These are phyloP conservation scores for Cladophialophora carrionii DNA, from an alignment of 2,329 filamentous ascomycete genomes.

Conservation along the genomic window DNA sequence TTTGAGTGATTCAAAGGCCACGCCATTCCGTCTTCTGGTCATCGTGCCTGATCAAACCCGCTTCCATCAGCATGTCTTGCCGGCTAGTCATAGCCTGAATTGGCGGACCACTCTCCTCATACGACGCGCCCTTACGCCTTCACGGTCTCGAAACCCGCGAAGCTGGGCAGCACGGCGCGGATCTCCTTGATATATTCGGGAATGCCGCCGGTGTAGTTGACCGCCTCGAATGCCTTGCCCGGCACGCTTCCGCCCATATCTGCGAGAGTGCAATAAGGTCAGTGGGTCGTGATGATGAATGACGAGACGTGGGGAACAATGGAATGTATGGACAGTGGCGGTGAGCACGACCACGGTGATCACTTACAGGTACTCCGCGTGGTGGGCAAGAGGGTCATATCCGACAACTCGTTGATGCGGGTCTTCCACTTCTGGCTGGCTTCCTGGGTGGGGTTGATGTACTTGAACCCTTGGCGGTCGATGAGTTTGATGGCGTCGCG, in stretches of 20 bases:
- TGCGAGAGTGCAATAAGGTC: conserved; percentile 36
- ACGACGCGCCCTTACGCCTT: conserved; percentile 12
- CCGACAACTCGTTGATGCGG: conserved; percentile 51
- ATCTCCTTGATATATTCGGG: conserved; percentile 36
- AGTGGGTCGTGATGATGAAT: not conserved
- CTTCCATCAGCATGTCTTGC: not conserved
- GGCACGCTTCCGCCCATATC: conserved; percentile 61
- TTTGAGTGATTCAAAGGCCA: not conserved
- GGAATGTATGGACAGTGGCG: conserved; percentile 54
- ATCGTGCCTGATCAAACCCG: not conserved
- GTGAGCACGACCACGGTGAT: conserved; percentile 50
- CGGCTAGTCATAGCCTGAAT: not conserved
- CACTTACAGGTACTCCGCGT: conserved; percentile 30
- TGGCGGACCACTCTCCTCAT: not conserved
- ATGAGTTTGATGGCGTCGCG: conserved; percentile 59
- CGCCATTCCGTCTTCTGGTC: not conserved
- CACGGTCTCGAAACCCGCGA: conserved; percentile 36
- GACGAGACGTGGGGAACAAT: not conserved
- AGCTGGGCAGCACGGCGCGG: conserved; percentile 30
- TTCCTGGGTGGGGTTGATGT: conserved; percentile 56
- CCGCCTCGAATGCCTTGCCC: conserved; percentile 58
- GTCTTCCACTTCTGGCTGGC: conserved; percentile 57
- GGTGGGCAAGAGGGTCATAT: conserved; percentile 54
- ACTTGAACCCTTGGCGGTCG: conserved; percentile 51
- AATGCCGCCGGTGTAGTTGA: conserved; percentile 50